Evolutionary conservation across 768 basidiomycete species (phyloP), one percentile per base, ranked within the genome.

Genomic region (Kwoniella sp.): DNA sequence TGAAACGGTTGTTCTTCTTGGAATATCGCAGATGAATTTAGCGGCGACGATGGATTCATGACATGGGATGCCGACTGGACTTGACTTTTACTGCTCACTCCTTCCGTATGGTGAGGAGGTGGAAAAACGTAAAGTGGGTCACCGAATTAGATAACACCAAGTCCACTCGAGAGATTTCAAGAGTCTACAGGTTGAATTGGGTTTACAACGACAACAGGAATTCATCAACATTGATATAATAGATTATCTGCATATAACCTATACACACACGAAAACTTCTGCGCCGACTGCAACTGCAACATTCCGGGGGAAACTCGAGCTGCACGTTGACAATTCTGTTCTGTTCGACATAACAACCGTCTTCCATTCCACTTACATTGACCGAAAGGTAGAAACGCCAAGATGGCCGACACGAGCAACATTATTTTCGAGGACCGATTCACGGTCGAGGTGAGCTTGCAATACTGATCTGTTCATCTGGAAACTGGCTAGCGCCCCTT

Each of bases 391-490:
- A 45, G 5, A 45, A 8, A 51, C 20, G 23, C 1, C 47, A 59
- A n/a, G 9, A 75, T 75, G 73, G 65, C 71, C 23, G 73, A 75
- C 29, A 56, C 63, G 13, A 63, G 37, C 51, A 78, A 79, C 60
- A 86, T 95, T 73, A 87, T 96, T 63, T 97, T 97, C 76, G 91
- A 94, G 76, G 95, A 97, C 79, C 88, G 93, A 51, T 97, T 98
- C 82, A 89, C 86, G 12, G 89, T 95, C 71, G 85, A 86, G 70
- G 88, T 82, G 50, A 90, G 94, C 88, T 87, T 11, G 17, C 22
- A 1, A 12, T n/a, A n/a, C n/a, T n/a, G n/a, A n/a, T 5, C 54
- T 26, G 3, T 30, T 31, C 13, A 20, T 52, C 11, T 8, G 17
- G 53, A 23, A 12, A 26, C 2, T 25, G 12, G 5, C 17, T n/a